A percentile compares a stretch with the other conserved stretches of the same genome.
phyloP scores from a whole-genome alignment of 768 basidiomycete species.

The Collybiopsis luxurians region DNA sequence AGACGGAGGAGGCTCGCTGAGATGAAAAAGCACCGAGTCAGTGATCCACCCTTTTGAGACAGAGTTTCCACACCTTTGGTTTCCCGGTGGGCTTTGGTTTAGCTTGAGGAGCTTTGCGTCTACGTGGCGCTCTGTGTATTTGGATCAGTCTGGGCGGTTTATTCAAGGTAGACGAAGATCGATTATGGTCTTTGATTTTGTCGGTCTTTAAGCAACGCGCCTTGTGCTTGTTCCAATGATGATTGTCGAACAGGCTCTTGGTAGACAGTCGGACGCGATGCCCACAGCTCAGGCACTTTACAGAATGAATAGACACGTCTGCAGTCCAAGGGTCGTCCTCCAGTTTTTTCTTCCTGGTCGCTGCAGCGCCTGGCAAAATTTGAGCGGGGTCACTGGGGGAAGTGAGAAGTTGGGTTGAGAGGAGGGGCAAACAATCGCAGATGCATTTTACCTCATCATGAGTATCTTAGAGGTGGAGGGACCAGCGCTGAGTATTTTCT shows the following conservation, averaged over 20 bases:
- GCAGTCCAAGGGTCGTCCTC: constrained; percentile 51
- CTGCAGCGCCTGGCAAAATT: background rate
- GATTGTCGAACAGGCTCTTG: constrained; percentile 64
- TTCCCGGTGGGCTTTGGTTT: background rate
- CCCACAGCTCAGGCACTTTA: constrained; percentile 56
- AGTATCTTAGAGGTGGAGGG: background rate
- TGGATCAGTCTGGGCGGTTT: too few species aligned
- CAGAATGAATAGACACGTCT: constrained; percentile 47
- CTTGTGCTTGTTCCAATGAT: constrained; percentile 67
- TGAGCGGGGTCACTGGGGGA: background rate
- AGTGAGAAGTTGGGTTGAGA: background rate
- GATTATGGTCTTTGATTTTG: constrained; percentile 16
- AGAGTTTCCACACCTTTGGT: background rate
- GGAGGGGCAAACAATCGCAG: background rate
- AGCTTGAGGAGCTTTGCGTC: background rate
- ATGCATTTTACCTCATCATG: background rate
- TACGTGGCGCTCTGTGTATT: background rate
- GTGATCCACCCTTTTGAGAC: background rate
- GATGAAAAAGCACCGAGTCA: background rate
- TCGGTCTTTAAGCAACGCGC: constrained; percentile 49
- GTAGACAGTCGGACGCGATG: constrained; percentile 60
- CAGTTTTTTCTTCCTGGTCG: constrained; percentile 47
- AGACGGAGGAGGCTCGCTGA: constrained; percentile 21
- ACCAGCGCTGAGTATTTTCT: background rate
- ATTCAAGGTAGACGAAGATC: constrained; percentile 10